Base-by-base conservation (phyloP, 2,329 filamentous ascomycete genomes). In the Verticillium albo-atrum region DNA sequence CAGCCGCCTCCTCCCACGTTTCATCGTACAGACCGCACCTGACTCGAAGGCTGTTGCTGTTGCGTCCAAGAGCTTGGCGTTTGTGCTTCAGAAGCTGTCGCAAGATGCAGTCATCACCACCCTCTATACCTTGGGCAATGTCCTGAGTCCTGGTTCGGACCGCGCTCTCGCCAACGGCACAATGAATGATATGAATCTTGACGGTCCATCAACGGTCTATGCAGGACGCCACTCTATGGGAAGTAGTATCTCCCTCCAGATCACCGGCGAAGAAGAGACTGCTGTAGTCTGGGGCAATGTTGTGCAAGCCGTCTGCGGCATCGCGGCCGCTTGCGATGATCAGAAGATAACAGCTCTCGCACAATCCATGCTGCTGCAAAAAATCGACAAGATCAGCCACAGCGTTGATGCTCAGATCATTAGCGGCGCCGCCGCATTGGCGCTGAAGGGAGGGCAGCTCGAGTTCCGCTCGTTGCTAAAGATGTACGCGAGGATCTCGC, bases 291-390 rank as follows among this genome's bases (percentile, higher is more conserved):
- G 96, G 70, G 86, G 87, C 35, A 96, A 94, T 63, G 89, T 98
- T n/a, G 87, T 98, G n/a, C 89, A 96, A 70, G 92, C 94, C 0
- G 94, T 99, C 62, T 94, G 96, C 60, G 88, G 88, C n/a, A 91
- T 99, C 70, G 92, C 95, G 1, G 85, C 83, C 25, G 88, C 85
- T 60, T 92, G 89, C 70, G 84, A 89, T 54, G 93, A 99, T 68
- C 88, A 92, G 61, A 97, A 97, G 75, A 96, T 99, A 58, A 95
- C 90, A 6, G 93, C 93, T 5, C 79, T 99, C 57, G 94, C 93
- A 2, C 90, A 97, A 67, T 96, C 92, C 1, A 97, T 99, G 88
- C 85, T 99, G 26, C 77, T 97, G n/a, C 95, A 99, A 70, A 98
- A 99, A 73, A 85, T 98, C 60, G 88, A 89, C 62, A 94, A 95